phyloP scores from a whole-genome alignment of 2,329 filamentous ascomycete species.

The Ambrosiella beaveri region DNA sequence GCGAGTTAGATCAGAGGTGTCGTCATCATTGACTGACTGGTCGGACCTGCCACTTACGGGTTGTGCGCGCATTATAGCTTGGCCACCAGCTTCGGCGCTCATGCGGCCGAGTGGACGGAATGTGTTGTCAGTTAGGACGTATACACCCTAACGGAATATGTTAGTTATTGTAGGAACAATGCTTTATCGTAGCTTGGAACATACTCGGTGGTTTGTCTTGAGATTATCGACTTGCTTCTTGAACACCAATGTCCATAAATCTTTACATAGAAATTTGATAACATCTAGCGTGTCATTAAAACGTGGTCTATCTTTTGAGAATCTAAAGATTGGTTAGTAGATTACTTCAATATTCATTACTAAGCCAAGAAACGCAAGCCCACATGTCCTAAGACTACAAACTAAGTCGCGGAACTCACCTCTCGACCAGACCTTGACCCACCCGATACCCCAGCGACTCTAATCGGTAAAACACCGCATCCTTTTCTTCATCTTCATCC shows the following conservation, averaged over 20 bases:
- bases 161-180: neutral
- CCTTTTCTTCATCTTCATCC: conserved; percentile 66
- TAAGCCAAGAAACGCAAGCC: neutral
- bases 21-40: conserved; percentile 10
- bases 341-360: neutral
- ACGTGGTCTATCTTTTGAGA: conserved; percentile 67
- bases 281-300: conserved; percentile 86
- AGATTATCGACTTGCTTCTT: conserved; percentile 96
- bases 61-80: conserved; percentile 58
- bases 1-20: neutral
- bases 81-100: conserved; percentile 62
- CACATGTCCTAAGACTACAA: neutral
- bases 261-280: conserved; percentile 98
- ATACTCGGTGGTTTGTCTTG: conserved; percentile 86
- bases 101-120: conserved; percentile 82
- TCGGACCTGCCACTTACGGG: conserved; percentile 39
- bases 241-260: conserved; percentile 88
- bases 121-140: conserved; percentile 82
- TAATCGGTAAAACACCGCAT: conserved; percentile 69
- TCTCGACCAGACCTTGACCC: conserved; percentile 77
- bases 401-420: conserved; percentile 30
- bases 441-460: conserved; percentile 81
- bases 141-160: conserved; percentile 50
- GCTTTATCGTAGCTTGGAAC: conserved; percentile 14
- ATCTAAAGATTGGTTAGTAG: conserved; percentile 29